Evolutionary conservation across 345 rosid species (phyloP), one percentile per base, ranked within the genome.

Genomic region (Brassica nigra): DNA sequence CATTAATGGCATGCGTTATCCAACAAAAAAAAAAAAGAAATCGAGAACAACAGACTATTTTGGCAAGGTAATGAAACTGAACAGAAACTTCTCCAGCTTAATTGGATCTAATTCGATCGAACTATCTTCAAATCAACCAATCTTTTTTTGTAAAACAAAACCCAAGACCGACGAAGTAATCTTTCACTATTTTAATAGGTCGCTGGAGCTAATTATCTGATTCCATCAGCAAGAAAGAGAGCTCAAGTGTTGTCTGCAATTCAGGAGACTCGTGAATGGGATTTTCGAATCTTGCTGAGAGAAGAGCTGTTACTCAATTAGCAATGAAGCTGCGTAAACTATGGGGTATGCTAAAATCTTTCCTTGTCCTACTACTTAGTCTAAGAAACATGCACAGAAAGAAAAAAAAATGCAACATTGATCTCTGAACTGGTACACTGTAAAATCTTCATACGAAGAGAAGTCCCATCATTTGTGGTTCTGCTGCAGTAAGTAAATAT

Each of bases 191-290:
- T 33, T 33, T 33, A 5, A 33, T 33, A 33, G 36, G 36, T 33
- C 36, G 6, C 36, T 68, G 97, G 99, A 85, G 86, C 92, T 44
- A 86, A 87, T 67, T 86, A 83, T 75, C 83, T 90, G 27, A 82
- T 84, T 73, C 88, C 85, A 47, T 85, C 94, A 28, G 77, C 88
- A 15, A 91, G 89, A 73, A 86, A 81, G 78, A 88, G 89, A 80
- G 83, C 84, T 74, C 90, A 86, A 68, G 70, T 91, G 66, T 79
- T 91, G 78, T 86, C 87, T 85, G 97, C 97, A 15, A 69, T 88
- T 82, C 92, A 95, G 69, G 91, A 91, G 81, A 89, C 90, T 84
- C 78, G 66, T 90, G 87, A 76, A 84, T 86, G 88, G 92, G 87
- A 62, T 88, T 88, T 75, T 86, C 90, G 23, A 88, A 84, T 76